Percentiles rank a stretch among this genome's conserved stretches.
phyloP scores from a whole-genome alignment of 768 basidiomycete species.

The Trametes coccinea region DNA sequence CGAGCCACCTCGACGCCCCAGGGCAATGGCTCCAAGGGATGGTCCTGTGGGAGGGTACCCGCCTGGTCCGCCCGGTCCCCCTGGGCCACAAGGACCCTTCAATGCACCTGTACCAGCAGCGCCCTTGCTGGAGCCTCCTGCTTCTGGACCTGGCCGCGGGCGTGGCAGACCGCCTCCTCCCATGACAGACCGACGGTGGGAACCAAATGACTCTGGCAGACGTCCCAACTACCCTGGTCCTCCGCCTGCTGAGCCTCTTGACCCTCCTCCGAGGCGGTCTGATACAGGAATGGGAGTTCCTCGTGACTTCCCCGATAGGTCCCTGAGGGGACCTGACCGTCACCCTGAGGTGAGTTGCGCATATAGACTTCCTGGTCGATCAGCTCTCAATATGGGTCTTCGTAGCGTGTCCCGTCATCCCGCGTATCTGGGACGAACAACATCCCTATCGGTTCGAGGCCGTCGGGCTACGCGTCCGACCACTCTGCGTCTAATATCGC shows the following conservation, averaged over 20 bases:
- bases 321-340: neutral
- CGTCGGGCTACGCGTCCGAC: neutral
- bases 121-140: neutral
- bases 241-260: neutral
- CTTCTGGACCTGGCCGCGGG: neutral
- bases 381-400: neutral
- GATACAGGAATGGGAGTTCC: neutral
- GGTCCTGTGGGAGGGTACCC: neutral
- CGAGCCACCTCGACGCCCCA: constrained; percentile 31
- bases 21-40: constrained; percentile 33
- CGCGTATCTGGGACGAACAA: constrained; percentile 18
- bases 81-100: neutral
- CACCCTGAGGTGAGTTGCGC: constrained; percentile 2
- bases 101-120: neutral
- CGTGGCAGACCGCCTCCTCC: neutral
- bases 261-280: neutral
- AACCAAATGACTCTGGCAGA: constrained; percentile 3
- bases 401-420: constrained; percentile 2
- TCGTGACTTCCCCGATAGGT: constrained; percentile 3
- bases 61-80: neutral
- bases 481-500: neutral
- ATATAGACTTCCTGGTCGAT: too few species aligned
- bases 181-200: constrained; percentile 3
- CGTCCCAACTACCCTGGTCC: neutral
- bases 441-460: constrained; percentile 10